Evolutionary conservation across 345 rosid species (phyloP).

Genomic region (Eutrema japonicum): DNA sequence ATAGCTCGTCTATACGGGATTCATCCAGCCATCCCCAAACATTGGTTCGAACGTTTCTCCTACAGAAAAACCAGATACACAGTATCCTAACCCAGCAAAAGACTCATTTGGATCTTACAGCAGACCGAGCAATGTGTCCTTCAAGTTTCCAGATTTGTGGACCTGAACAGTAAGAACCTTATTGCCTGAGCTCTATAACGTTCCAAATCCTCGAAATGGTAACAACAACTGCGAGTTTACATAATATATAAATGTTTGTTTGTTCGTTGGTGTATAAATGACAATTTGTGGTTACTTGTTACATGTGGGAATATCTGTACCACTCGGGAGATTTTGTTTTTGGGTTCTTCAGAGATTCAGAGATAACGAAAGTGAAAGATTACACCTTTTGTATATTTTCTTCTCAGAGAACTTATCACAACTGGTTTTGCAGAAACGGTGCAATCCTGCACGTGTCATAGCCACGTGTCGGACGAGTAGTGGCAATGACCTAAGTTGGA

Average conservation of each 20-base stretch:
- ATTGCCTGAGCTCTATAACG: background rate
- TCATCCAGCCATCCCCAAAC: conserved; percentile 70
- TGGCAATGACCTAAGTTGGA: background rate
- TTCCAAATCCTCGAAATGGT: conserved; percentile 3
- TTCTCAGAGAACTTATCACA: background rate
- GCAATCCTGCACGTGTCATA: conserved; percentile 15
- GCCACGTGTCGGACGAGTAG: conserved; percentile 7
- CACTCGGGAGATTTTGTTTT: conserved; percentile 1
- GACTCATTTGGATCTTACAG: conserved; percentile 17
- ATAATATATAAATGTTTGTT: conserved; percentile 12
- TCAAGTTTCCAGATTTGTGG: background rate
- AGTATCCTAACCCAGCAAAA: conserved; percentile 17
- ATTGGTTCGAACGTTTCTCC: conserved; percentile 56
- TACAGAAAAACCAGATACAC: conserved; percentile 31
- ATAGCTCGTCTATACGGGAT: conserved; percentile 56
- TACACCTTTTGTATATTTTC: background rate
- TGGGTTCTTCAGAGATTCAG: conserved; percentile 14
- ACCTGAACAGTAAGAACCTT: conserved; percentile 13
- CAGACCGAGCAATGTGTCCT: conserved; percentile 10
- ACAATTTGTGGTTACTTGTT: conserved; percentile 7
- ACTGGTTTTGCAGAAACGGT: background rate
- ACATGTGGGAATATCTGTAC: conserved; percentile 20
- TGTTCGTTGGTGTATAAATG: conserved; percentile 7
- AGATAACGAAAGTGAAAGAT: conserved; percentile 22
- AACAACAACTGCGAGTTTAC: background rate